These are phyloP conservation scores for Aspergillus baeticus DNA, from an alignment of 495 filamentous ascomycete species.

Conservation along the genomic window DNA sequence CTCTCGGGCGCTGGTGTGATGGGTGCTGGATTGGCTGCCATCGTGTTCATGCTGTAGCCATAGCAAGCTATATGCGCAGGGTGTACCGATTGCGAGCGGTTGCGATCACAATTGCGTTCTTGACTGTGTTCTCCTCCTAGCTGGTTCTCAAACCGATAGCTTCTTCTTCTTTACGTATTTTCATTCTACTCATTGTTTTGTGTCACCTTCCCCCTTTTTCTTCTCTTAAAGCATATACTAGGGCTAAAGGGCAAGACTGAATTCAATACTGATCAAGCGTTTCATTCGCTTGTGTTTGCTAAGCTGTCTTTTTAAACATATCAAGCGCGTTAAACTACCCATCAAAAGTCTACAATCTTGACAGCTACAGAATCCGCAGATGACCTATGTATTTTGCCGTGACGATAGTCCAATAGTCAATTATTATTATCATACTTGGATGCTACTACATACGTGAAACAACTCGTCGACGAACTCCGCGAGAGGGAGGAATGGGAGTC, in stretches of 20 bases:
- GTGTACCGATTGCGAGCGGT: neutral
- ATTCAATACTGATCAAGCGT: neutral
- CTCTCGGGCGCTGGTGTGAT: slow-evolving; percentile 37
- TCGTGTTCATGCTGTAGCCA: slow-evolving; percentile 39
- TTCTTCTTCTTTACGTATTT: neutral
- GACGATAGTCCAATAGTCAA: too few relatives aligned
- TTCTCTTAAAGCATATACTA: neutral
- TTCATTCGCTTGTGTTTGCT: too few relatives aligned
- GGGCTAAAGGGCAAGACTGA: neutral
- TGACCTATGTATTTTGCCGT: too few relatives aligned
- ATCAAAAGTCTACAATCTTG: too few relatives aligned
- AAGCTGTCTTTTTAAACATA: too few relatives aligned
- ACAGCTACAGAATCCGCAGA: too few relatives aligned
- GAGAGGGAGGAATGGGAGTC: neutral
- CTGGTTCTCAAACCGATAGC: neutral
- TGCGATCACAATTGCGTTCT: neutral
- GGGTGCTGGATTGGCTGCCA: slow-evolving; percentile 36
- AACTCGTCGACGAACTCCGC: too few relatives aligned
- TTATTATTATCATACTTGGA: too few relatives aligned
- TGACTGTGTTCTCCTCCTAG: neutral
- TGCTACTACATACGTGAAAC: too few relatives aligned
- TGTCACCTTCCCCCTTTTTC: neutral
- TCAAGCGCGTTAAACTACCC: too few relatives aligned
- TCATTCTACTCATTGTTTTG: neutral
- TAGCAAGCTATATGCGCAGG: neutral